Evolutionary conservation across 2,329 filamentous ascomycete genomes (phyloP).

Genomic region (Fusarium acutatum): DNA sequence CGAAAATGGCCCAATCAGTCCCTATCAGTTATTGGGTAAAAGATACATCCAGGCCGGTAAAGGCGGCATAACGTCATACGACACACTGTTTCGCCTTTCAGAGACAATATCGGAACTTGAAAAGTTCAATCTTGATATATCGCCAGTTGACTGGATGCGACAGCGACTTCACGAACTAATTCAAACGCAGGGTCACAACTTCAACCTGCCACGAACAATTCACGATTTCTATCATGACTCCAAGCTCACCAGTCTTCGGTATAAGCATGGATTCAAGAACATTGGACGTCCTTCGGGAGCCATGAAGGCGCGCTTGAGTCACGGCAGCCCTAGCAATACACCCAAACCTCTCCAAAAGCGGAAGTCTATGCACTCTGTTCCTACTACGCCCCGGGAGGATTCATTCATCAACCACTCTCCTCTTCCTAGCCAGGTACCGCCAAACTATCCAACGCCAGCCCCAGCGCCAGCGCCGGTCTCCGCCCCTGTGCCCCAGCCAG

Average conservation of each 20-base stretch:
- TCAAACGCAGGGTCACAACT: constrained; percentile 53
- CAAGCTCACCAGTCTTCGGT: constrained; percentile 58
- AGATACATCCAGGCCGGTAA: constrained; percentile 55
- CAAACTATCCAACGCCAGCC: not conserved
- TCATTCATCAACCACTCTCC: constrained; percentile 43
- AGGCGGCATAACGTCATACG: constrained; percentile 59
- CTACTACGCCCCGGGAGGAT: constrained; percentile 41
- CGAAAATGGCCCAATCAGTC: constrained; percentile 59
- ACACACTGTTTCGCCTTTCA: constrained; percentile 64
- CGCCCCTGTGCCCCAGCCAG: not conserved
- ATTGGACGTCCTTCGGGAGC: constrained; percentile 63
- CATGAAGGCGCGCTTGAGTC: constrained; percentile 47
- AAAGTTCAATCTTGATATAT: constrained; percentile 62
- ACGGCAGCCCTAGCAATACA: constrained; percentile 36
- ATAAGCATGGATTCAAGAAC: constrained; percentile 64
- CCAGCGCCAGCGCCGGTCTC: not conserved
- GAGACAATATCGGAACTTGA: constrained; percentile 63
- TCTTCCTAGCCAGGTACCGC: constrained; percentile 25
- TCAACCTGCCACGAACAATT: constrained; percentile 60
- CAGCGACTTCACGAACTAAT: constrained; percentile 64
- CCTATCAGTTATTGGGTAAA: constrained; percentile 65
- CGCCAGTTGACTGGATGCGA: constrained; percentile 64
- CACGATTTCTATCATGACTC: constrained; percentile 65
- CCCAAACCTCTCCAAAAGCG: constrained; percentile 45
- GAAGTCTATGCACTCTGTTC: constrained; percentile 45